Evolutionary conservation across 1,284 basidiomycete genomes (phyloP).

Genomic region (Tylopilus orsonianus): DNA sequence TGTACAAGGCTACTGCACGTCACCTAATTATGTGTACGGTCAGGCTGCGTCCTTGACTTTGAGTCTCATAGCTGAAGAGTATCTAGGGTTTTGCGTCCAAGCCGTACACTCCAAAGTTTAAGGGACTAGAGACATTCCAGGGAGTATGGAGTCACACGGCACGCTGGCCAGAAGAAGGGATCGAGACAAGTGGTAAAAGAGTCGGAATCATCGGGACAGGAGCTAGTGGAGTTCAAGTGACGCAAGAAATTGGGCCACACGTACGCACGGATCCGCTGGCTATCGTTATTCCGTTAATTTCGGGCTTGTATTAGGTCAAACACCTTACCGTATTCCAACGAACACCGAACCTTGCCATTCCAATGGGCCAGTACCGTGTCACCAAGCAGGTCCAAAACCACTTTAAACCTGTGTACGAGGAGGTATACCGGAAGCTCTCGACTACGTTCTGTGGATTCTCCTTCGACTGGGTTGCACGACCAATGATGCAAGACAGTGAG

Average conservation of each 20-base stretch:
- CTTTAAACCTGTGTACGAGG: slow-evolving; percentile 12
- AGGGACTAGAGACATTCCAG: slow-evolving; percentile 15
- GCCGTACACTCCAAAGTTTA: slow-evolving; percentile 13
- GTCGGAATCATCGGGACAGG: too few species aligned
- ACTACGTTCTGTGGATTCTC: slow-evolving; percentile 2
- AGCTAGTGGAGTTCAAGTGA: too few species aligned
- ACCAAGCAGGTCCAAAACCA: slow-evolving; percentile 15
- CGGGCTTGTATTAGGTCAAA: slow-evolving; percentile 5
- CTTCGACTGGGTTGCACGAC: not conserved
- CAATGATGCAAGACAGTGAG: slow-evolving; percentile 15
- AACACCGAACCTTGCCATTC: slow-evolving; percentile 16
- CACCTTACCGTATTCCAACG: slow-evolving; percentile 22
- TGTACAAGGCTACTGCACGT: not conserved
- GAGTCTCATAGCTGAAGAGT: not conserved
- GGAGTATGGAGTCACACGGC: slow-evolving; percentile 13
- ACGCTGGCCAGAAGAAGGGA: slow-evolving; percentile 19
- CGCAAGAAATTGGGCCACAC: too few species aligned
- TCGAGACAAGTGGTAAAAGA: slow-evolving; percentile 5
- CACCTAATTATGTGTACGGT: slow-evolving; percentile 21
- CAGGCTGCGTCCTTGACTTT: not conserved
- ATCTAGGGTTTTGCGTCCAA: slow-evolving; percentile 15
- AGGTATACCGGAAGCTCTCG: slow-evolving; percentile 4
- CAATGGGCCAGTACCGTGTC: slow-evolving; percentile 12
- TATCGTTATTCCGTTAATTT: too few species aligned
- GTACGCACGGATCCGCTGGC: too few species aligned